These are phyloP conservation scores for Lasiosphaeria ovina DNA, from an alignment of 495 filamentous ascomycete genomes.

Conservation along the genomic window DNA sequence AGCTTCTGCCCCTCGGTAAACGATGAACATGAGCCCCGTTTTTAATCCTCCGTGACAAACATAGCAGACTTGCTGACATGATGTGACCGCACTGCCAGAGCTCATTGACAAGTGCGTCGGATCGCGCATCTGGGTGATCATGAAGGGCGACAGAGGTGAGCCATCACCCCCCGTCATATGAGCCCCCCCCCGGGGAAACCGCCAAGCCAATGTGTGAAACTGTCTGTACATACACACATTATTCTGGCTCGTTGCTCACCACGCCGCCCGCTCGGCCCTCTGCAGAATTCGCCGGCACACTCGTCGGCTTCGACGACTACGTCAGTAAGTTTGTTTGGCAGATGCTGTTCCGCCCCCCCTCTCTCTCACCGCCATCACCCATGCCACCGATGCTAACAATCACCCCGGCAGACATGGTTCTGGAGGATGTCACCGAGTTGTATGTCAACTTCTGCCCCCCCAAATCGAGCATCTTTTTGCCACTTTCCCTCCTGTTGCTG, in stretches of 20 bases:
- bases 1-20: constrained; percentile 74
- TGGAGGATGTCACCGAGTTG: constrained; percentile 98
- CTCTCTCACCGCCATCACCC: constrained; percentile 5
- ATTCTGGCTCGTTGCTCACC: constrained; percentile 56
- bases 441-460: constrained; percentile 43
- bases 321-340: constrained; percentile 72
- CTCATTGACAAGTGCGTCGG: constrained; percentile 98
- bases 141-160: constrained; percentile 95
- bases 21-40: not conserved
- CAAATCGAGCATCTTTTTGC: not conserved
- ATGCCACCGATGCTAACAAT: not conserved
- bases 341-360: not conserved
- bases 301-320: constrained; percentile 97
- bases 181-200: too few species aligned
- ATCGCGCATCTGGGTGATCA: constrained; percentile 96
- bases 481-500: not conserved
- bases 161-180: not conserved
- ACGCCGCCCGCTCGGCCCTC: constrained; percentile 50
- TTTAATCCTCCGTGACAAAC: not conserved
- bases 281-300: constrained; percentile 87
- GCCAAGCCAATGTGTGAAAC: not conserved
- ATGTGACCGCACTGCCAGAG: constrained; percentile 52
- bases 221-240: not conserved
- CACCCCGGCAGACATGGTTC: constrained; percentile 76
- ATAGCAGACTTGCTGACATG: constrained; percentile 1